These are phyloP conservation scores for Lactifluus subvellereus DNA, from an alignment of 768 basidiomycete species.

Conservation along the genomic window DNA sequence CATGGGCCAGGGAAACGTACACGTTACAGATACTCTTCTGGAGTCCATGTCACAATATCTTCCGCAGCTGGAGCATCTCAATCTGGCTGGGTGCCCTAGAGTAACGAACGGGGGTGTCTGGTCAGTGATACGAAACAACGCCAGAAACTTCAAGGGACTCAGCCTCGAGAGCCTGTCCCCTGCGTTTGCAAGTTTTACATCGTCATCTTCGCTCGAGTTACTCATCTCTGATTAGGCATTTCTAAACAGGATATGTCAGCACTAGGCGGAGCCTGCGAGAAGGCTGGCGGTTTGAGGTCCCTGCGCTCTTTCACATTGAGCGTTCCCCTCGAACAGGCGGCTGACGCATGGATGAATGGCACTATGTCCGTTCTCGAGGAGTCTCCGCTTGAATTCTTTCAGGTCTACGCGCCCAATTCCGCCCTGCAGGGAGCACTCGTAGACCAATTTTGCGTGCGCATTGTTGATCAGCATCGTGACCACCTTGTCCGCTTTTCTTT, in stretches of 20 bases:
- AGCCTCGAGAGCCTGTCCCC: slow-evolving; percentile 59
- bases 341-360: slow-evolving; percentile 39
- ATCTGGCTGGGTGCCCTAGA: slow-evolving; percentile 62
- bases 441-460: slow-evolving; percentile 44
- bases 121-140: slow-evolving; percentile 42
- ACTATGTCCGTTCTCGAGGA: slow-evolving; percentile 39
- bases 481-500: slow-evolving; percentile 55
- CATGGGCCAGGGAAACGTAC: slow-evolving; percentile 43
- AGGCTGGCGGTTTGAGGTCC: slow-evolving; percentile 34
- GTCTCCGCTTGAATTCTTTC: slow-evolving; percentile 53
- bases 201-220: slow-evolving; percentile 2
- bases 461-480: slow-evolving; percentile 47
- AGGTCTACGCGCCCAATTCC: slow-evolving; percentile 50
- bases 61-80: slow-evolving; percentile 47
- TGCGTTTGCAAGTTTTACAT: slow-evolving; percentile 45
- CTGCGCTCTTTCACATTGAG: slow-evolving; percentile 58
- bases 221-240: background rate
- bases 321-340: slow-evolving; percentile 31
- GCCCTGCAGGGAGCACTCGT: slow-evolving; percentile 37
- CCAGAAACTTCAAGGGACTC: slow-evolving; percentile 45
- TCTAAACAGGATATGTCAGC: slow-evolving; percentile 45
- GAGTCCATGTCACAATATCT: slow-evolving; percentile 46
- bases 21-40: slow-evolving; percentile 54
- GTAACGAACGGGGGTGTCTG: slow-evolving; percentile 58
- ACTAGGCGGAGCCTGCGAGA: slow-evolving; percentile 39